A percentile compares a stretch with the other conserved stretches of the same genome.
Conservation (phyloP, 257 asterid species). For the Petrea volubilis region DNA sequence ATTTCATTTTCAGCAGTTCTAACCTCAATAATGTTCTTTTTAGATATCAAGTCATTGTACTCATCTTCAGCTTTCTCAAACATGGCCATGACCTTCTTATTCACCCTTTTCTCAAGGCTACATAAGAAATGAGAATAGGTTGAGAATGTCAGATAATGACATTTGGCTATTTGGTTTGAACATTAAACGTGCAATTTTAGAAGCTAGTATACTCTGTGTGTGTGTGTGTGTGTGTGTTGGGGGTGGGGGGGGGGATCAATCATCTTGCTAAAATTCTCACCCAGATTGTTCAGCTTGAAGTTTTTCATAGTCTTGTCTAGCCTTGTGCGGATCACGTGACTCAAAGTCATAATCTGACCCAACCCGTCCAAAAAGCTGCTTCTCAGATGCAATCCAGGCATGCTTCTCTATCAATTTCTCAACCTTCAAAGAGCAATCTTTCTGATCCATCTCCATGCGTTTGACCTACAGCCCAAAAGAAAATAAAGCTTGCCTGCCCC, state of each 20-base stretch:
- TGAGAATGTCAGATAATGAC: slow-evolving; percentile 17
- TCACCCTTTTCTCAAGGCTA: slow-evolving; percentile 98
- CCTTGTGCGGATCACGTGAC: slow-evolving; percentile 71
- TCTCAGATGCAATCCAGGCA: slow-evolving; percentile 93
- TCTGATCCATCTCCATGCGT: slow-evolving; percentile 90
- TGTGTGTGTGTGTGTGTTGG: too few species aligned
- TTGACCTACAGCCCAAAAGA: slow-evolving; percentile 55
- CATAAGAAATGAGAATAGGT: slow-evolving; percentile 25
- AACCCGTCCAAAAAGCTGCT: slow-evolving; percentile 84
- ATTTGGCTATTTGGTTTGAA: slow-evolving; percentile 5
- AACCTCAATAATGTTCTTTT: slow-evolving; percentile 96
- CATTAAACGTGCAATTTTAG: background rate
- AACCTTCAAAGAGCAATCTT: slow-evolving; percentile 75
- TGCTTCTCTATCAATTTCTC: slow-evolving; percentile 87
- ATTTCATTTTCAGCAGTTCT: slow-evolving; percentile 25
- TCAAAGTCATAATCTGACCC: slow-evolving; percentile 96
- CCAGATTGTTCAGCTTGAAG: slow-evolving; percentile 86
- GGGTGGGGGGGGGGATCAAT: too few species aligned
- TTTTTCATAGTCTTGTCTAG: slow-evolving; percentile 68
- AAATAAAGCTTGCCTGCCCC: background rate
- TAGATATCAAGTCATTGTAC: slow-evolving; percentile 84
- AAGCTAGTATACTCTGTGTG: background rate
- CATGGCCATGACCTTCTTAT: slow-evolving; percentile 97
- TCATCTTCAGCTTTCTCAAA: slow-evolving; percentile 99
- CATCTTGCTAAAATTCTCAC: slow-evolving; percentile 46